Percentiles rank a stretch among this genome's conserved stretches.
Evolutionary conservation across 805 yeast genomes (phyloP).

Genomic region (Brettanomyces anomalus): DNA sequence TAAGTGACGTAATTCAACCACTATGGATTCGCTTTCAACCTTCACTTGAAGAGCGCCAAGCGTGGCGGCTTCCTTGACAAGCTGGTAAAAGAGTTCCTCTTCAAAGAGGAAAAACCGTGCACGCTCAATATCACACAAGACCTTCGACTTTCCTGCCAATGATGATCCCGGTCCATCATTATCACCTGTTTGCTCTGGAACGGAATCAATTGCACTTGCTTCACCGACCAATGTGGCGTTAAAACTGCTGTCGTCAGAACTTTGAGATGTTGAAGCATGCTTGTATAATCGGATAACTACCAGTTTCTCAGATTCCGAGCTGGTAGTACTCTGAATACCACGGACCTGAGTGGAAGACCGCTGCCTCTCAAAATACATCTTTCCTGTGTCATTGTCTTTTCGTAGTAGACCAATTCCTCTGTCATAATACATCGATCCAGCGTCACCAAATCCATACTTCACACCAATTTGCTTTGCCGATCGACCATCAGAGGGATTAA

Average conservation of each 20-base stretch:
- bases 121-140: constrained; percentile 48
- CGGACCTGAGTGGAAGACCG: constrained; percentile 22
- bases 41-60: constrained; percentile 63
- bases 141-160: constrained; percentile 5
- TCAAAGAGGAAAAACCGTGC: constrained; percentile 78
- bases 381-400: constrained; percentile 37
- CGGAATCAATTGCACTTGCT: constrained; percentile 26
- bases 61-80: constrained; percentile 65
- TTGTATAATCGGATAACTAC: constrained; percentile 47
- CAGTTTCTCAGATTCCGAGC: constrained; percentile 32
- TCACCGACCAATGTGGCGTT: constrained; percentile 45
- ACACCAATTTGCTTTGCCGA: constrained; percentile 58
- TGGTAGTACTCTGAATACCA: constrained; percentile 4
- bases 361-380: constrained; percentile 27
- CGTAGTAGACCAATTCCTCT: constrained; percentile 69
- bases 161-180: background rate
- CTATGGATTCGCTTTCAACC: constrained; percentile 54
- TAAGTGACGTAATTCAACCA: constrained; percentile 56
- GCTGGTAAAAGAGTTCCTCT: constrained; percentile 75
- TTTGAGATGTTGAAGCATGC: constrained; percentile 1
- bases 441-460: constrained; percentile 85
- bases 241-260: constrained; percentile 5
- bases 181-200: background rate
- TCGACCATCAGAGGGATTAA: constrained; percentile 36
- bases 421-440: constrained; percentile 72